phyloP scores from a whole-genome alignment of 805 yeast genomes.

The Yamadazyma ubonensis region DNA sequence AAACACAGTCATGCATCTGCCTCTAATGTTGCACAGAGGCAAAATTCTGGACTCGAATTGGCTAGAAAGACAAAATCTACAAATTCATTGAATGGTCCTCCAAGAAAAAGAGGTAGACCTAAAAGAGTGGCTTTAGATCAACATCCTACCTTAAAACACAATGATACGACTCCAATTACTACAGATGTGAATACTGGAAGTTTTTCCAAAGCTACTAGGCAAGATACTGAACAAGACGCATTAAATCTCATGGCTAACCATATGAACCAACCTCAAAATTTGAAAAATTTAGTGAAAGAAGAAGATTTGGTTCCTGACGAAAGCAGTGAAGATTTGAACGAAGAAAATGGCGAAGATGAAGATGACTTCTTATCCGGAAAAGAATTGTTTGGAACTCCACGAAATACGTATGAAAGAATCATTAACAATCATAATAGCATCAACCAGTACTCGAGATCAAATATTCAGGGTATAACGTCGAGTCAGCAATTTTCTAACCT shows the following conservation, averaged over 20 bases:
- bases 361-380: slow-evolving; percentile 39
- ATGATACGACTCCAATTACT: slow-evolving; percentile 36
- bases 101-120: slow-evolving; percentile 39
- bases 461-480: slow-evolving; percentile 5
- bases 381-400: slow-evolving; percentile 43
- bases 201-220: slow-evolving; percentile 28
- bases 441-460: slow-evolving; percentile 6
- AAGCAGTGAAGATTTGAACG: slow-evolving; percentile 31
- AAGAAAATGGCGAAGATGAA: slow-evolving; percentile 21
- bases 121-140: slow-evolving; percentile 27
- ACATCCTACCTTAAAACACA: slow-evolving; percentile 30
- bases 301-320: slow-evolving; percentile 37
- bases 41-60: slow-evolving; percentile 15
- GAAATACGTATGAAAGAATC: slow-evolving; percentile 36
- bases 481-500: slow-evolving; percentile 15
- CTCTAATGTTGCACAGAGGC: slow-evolving; percentile 37
- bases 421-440: slow-evolving; percentile 16
- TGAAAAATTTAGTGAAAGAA: slow-evolving; percentile 21
- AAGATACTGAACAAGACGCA: slow-evolving; percentile 43
- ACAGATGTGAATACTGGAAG: slow-evolving; percentile 28
- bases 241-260: slow-evolving; percentile 32
- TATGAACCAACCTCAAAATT: slow-evolving; percentile 15
- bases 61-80: slow-evolving; percentile 22
- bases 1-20: slow-evolving; percentile 49
- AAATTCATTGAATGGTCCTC: slow-evolving; percentile 28